Base-by-base conservation (phyloP, 2,329 filamentous ascomycete species). In the Dendrostoma leiphaemia region DNA sequence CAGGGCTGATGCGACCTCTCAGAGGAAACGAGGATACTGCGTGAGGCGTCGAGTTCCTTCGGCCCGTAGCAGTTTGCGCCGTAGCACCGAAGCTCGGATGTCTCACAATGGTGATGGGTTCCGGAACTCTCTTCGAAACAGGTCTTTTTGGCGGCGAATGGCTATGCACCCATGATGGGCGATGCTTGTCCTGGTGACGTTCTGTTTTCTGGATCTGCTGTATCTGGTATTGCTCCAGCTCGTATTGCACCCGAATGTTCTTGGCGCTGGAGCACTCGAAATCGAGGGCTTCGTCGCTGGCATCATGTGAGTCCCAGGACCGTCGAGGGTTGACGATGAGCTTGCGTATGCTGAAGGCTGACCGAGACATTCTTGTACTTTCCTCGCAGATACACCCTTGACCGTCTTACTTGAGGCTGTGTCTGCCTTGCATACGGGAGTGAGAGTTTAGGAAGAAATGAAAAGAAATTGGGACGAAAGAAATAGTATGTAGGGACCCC, bases 321-420 rank as follows among this genome's bases (percentile, higher is more conserved):
- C 64, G 61, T 50, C 68, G 62, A 48, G 70, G 67, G 31, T 69
- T 67, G 31, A 69, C 67, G 57, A 76, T 71, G 26, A 77, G 65
- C 64, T 69, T 71, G 57, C 74, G 71, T 60, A 78, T 75, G 62
- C 64, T 74, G 63, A 76, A 71, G 58, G 65, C 65, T 44, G 72
- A 67, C 59, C 68, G 71, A 53, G 74, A 74, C 67, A 70, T 57
- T 28, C 52, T 57, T 37, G 43, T 19, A 15, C n/a, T 40, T 54
- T 37, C 23, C 29, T 40, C 47, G 26, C 21, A 48, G 31, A 34
- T 21, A 44, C 24, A 10, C 37, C 43, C 38, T 55, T 43, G 44
- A 37, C 48, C 31, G 28, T 45, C 37, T 55, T 48, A 38, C 35
- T 45, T 12, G 32, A 34, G 19, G 28, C 19, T 13, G n/a, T 24